Conservation (phyloP, 805 yeast species). For the Teunomyces cretensis region DNA sequence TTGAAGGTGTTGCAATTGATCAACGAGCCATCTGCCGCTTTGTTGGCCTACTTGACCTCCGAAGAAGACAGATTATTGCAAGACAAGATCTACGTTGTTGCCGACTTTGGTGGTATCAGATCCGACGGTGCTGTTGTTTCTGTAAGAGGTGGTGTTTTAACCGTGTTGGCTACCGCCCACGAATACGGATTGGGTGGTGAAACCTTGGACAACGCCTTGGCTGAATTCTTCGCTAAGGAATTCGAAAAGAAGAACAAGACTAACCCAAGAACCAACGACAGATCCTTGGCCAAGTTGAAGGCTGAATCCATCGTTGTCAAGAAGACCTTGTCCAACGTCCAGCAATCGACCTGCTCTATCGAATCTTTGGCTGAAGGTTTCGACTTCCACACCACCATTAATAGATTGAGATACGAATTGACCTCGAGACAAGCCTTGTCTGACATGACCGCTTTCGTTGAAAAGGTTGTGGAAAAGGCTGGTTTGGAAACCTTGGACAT, state of each 20-base stretch:
- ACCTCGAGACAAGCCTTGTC: constrained; percentile 76
- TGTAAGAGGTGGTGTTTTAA: constrained; percentile 90
- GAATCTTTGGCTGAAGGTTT: constrained; percentile 93
- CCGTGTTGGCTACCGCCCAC: constrained; percentile 83
- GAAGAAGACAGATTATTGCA: constrained; percentile 45
- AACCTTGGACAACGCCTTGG: constrained; percentile 73
- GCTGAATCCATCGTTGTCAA: constrained; percentile 81
- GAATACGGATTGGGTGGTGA: constrained; percentile 86
- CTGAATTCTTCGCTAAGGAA: constrained; percentile 87
- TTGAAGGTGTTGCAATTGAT: constrained; percentile 81
- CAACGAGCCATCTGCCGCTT: constrained; percentile 89
- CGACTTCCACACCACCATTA: constrained; percentile 90
- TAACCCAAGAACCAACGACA: constrained; percentile 76
- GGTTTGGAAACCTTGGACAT: constrained; percentile 80
- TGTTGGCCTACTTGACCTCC: constrained; percentile 70
- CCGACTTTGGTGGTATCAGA: constrained; percentile 95
- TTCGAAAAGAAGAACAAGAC: constrained; percentile 84
- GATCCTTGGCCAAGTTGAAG: constrained; percentile 85
- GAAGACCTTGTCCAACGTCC: constrained; percentile 89
- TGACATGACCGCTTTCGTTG: constrained; percentile 75
- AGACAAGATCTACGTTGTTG: constrained; percentile 84
- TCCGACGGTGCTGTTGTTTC: constrained; percentile 94
- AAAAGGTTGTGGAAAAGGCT: constrained; percentile 74
- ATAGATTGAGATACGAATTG: constrained; percentile 91
- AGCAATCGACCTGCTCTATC: constrained; percentile 85